phyloP scores from a whole-genome alignment of 352 stramenopile genomes.

The Bremia lactucae region DNA sequence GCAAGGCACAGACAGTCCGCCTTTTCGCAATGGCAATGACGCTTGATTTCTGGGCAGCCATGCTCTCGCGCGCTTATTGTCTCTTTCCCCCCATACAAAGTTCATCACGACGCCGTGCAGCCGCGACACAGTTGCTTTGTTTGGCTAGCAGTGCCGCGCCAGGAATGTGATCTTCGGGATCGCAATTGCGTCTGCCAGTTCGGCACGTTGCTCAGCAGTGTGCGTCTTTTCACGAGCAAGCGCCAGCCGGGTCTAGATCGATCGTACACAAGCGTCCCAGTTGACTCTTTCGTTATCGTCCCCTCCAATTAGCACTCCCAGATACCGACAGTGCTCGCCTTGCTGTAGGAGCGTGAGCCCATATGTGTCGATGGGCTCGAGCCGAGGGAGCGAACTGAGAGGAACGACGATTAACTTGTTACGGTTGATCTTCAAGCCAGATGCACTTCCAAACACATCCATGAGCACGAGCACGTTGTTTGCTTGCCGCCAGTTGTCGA shows the following conservation, averaged over 20 bases:
- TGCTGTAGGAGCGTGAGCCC: not conserved
- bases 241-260: not conserved
- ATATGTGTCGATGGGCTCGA: not conserved
- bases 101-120: not conserved
- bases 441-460: not conserved
- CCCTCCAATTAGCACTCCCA: not conserved
- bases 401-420: not conserved
- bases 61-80: too few species aligned
- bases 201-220: conserved; percentile 1
- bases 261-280: not conserved
- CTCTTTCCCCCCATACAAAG: conserved; percentile 3
- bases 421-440: not conserved
- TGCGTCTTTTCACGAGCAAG: not conserved
- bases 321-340: not conserved
- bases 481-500: not conserved
- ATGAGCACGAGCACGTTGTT: not conserved
- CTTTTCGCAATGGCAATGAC: too few species aligned
- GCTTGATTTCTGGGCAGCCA: too few species aligned
- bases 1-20: too few species aligned
- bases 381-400: too few species aligned
- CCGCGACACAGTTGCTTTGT: not conserved
- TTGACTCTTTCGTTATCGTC: not conserved
- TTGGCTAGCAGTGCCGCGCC: not conserved
- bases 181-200: not conserved
- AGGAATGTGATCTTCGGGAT: conserved; percentile 1